Percentiles rank a stretch among this genome's conserved stretches.
Conservation (phyloP, 1,284 basidiomycete genomes). For the Fomitopsis pinicola region DNA sequence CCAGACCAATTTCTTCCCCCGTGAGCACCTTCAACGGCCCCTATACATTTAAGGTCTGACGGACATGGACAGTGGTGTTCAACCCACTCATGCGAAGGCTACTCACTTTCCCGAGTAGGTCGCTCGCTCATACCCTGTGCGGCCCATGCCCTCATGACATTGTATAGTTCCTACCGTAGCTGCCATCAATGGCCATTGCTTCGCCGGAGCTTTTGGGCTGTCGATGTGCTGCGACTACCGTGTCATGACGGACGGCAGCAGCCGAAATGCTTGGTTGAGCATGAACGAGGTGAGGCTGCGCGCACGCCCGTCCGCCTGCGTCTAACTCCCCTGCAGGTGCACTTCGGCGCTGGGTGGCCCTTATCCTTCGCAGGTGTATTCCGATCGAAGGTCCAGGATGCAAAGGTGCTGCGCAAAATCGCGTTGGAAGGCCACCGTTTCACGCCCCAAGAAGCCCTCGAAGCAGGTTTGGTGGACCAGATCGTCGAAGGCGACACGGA, state of each 20-base stretch:
- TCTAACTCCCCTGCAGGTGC: constrained; percentile 43
- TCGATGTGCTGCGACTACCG: constrained; percentile 86
- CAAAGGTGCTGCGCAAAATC: constrained; percentile 64
- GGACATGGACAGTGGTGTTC: constrained; percentile 23
- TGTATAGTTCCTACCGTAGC: constrained; percentile 75
- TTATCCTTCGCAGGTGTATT: constrained; percentile 68
- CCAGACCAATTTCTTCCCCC: constrained; percentile 45
- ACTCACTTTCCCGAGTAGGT: constrained; percentile 67
- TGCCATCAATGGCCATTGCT: constrained; percentile 90
- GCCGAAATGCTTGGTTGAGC: constrained; percentile 77
- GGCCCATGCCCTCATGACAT: background rate
- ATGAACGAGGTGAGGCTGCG: constrained; percentile 80
- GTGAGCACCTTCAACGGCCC: constrained; percentile 41
- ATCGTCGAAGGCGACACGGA: constrained; percentile 53
- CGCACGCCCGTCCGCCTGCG: background rate
- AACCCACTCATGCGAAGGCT: constrained; percentile 36
- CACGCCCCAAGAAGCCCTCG: constrained; percentile 68
- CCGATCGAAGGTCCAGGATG: constrained; percentile 60
- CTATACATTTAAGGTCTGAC: background rate
- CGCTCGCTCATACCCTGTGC: background rate
- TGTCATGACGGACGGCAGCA: constrained; percentile 82
- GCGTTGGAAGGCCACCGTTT: constrained; percentile 84
- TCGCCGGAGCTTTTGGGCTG: constrained; percentile 83
- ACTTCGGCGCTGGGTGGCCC: constrained; percentile 81
- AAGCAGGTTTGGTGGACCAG: constrained; percentile 71